These are phyloP conservation scores for Halophytophthora batemanensis DNA, from an alignment of 352 stramenopile species.

Conservation along the genomic window DNA sequence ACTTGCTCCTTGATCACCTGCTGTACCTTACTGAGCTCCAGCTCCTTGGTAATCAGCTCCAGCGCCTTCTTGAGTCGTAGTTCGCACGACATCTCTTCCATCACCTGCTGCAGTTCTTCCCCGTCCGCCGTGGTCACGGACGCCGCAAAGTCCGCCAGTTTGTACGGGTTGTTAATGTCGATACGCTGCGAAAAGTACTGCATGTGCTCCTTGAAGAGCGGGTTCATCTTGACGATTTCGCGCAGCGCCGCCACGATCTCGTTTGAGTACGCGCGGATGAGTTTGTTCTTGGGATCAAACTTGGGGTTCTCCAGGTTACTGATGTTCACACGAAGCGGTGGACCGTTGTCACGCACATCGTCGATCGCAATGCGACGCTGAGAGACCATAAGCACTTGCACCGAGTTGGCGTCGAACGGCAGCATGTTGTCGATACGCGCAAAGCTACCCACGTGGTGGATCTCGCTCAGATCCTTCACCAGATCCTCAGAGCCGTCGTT, in stretches of 20 bases:
- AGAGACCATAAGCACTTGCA: slow-evolving; percentile 87
- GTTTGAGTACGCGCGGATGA: slow-evolving; percentile 96
- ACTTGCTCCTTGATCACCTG: slow-evolving; percentile 96
- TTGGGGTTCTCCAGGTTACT: slow-evolving; percentile 67
- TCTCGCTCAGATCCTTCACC: slow-evolving; percentile 90
- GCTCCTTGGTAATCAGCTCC: slow-evolving; percentile 96
- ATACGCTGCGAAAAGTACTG: slow-evolving; percentile 95
- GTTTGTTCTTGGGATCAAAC: slow-evolving; percentile 77
- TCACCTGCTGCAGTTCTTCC: slow-evolving; percentile 90
- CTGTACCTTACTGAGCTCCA: slow-evolving; percentile 95
- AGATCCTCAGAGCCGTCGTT: slow-evolving; percentile 75
- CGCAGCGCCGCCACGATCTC: slow-evolving; percentile 96
- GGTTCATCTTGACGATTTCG: slow-evolving; percentile 97
- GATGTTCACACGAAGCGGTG: slow-evolving; percentile 65
- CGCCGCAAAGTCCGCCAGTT: slow-evolving; percentile 97
- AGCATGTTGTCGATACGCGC: slow-evolving; percentile 94
- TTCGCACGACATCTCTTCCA: slow-evolving; percentile 96
- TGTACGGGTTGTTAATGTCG: slow-evolving; percentile 96
- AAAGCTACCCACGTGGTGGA: slow-evolving; percentile 95
- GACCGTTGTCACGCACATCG: slow-evolving; percentile 58
- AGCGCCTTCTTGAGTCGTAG: slow-evolving; percentile 94
- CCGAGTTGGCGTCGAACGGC: slow-evolving; percentile 66
- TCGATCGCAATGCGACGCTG: slow-evolving; percentile 86
- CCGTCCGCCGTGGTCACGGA: slow-evolving; percentile 93
- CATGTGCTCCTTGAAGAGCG: slow-evolving; percentile 97